Evolutionary conservation across 2,329 filamentous ascomycete genomes (phyloP).

Genomic region (Eutypa lata): DNA sequence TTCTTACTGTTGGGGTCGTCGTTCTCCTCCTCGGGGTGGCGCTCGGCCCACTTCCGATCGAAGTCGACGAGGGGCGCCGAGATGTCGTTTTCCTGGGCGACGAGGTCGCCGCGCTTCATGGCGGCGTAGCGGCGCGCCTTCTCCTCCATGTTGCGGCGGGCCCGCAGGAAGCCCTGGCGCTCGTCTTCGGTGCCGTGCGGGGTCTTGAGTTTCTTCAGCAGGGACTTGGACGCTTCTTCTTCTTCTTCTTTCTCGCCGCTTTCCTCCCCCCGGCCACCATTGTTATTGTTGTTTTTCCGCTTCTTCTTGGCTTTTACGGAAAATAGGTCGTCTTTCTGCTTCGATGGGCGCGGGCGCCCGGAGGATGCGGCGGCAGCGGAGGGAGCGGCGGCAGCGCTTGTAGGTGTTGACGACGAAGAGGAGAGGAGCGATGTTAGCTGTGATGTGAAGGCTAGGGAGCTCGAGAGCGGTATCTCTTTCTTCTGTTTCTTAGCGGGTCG

Average conservation of each 20-base stretch:
- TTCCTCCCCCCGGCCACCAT: slow-evolving; percentile 34
- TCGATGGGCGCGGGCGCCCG: slow-evolving; percentile 52
- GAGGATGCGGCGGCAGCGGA: slow-evolving; percentile 37
- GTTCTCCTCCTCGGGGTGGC: slow-evolving; percentile 48
- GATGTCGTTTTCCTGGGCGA: slow-evolving; percentile 61
- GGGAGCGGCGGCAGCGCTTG: slow-evolving; percentile 41
- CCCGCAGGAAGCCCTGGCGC: slow-evolving; percentile 65
- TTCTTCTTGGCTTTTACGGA: slow-evolving; percentile 42
- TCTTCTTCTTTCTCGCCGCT: slow-evolving; percentile 2
- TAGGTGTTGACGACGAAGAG: too few relatives aligned
- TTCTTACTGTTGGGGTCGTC: slow-evolving; percentile 30
- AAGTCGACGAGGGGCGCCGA: slow-evolving; percentile 90
- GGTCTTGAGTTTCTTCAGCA: slow-evolving; percentile 40
- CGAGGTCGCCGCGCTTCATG: slow-evolving; percentile 85
- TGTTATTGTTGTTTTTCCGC: slow-evolving; percentile 57
- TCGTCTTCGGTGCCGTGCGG: slow-evolving; percentile 57
- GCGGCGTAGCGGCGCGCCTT: slow-evolving; percentile 86
- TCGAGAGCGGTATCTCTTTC: slow-evolving; percentile 68
- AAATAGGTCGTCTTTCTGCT: slow-evolving; percentile 68
- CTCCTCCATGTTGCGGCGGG: slow-evolving; percentile 80
- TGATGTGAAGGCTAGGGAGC: slow-evolving; percentile 80
- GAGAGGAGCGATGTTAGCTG: slow-evolving; percentile 81
- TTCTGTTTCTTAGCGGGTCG: slow-evolving; percentile 66
- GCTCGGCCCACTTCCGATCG: slow-evolving; percentile 90
- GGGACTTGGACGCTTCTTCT: too few relatives aligned